phyloP scores from a whole-genome alignment of 2,329 filamentous ascomycete species.

The Colletotrichum liriopes region DNA sequence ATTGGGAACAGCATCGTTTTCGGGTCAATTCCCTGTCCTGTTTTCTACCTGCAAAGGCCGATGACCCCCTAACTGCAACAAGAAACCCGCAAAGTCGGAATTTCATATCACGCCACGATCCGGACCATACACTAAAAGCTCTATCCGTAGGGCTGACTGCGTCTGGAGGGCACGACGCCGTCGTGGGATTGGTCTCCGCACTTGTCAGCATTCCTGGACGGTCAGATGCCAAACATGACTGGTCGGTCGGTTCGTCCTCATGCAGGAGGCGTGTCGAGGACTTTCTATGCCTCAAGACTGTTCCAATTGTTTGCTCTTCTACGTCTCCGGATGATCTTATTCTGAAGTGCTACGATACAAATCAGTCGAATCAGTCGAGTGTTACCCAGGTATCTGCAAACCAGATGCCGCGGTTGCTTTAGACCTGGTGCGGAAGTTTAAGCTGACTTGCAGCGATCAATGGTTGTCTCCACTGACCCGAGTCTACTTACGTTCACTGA shows the following conservation, averaged over 20 bases:
- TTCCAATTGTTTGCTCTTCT: conserved; percentile 28
- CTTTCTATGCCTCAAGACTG: conserved; percentile 32
- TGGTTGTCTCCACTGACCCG: neutral
- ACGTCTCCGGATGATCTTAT: neutral
- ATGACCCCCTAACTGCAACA: neutral
- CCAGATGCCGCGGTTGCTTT: neutral
- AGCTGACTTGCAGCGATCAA: neutral
- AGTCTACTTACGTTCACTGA: neutral
- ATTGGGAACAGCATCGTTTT: neutral
- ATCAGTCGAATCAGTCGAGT: conserved; percentile 13
- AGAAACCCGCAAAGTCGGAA: neutral
- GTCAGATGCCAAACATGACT: conserved; percentile 17
- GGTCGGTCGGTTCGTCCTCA: conserved; percentile 11
- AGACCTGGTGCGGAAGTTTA: neutral
- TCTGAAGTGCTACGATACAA: neutral
- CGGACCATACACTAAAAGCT: neutral
- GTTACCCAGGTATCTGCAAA: neutral
- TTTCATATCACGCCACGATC: neutral
- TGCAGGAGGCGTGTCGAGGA: conserved; percentile 33
- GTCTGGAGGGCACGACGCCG: conserved; percentile 21
- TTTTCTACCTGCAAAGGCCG: neutral
- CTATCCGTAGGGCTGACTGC: conserved; percentile 38
- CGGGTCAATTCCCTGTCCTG: neutral
- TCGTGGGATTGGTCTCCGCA: conserved; percentile 34
- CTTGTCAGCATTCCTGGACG: conserved; percentile 8